Conservation (phyloP, 164 flowering plant species). For the Piper betle region DNA sequence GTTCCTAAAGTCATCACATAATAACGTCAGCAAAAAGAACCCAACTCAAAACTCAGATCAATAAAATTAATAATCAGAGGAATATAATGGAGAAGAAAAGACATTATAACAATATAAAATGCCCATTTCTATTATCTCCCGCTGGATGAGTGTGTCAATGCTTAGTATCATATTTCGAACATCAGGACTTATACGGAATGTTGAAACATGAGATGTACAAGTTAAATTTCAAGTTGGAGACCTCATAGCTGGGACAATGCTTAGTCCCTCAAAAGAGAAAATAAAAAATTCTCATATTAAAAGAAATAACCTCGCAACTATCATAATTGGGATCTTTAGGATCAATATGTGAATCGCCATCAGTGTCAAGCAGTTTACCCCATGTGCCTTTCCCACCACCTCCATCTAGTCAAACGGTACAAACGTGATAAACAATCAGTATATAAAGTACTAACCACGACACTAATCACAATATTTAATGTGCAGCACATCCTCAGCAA, state of each 20-base stretch:
- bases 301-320: conserved; percentile 74
- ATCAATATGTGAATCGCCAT: conserved; percentile 64
- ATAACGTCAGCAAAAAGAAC: background rate
- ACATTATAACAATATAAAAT: no score
- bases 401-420: conserved; percentile 46
- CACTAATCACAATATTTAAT: background rate
- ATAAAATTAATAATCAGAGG: background rate
- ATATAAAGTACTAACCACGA: background rate
- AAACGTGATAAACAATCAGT: background rate
- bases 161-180: no score
- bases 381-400: conserved; percentile 99
- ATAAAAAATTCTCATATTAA: background rate
- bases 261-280: background rate
- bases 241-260: background rate
- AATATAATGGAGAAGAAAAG: background rate
- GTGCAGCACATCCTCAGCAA: background rate
- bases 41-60: background rate
- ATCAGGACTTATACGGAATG: no score
- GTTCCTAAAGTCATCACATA: conserved; percentile 43
- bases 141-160: no score
- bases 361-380: conserved; percentile 95
- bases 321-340: conserved; percentile 99
- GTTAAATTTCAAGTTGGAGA: no score
- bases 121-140: no score
- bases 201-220: no score